These are phyloP conservation scores for Elaeagnus macrophylla DNA, from an alignment of 306 rosid species.

Conservation along the genomic window DNA sequence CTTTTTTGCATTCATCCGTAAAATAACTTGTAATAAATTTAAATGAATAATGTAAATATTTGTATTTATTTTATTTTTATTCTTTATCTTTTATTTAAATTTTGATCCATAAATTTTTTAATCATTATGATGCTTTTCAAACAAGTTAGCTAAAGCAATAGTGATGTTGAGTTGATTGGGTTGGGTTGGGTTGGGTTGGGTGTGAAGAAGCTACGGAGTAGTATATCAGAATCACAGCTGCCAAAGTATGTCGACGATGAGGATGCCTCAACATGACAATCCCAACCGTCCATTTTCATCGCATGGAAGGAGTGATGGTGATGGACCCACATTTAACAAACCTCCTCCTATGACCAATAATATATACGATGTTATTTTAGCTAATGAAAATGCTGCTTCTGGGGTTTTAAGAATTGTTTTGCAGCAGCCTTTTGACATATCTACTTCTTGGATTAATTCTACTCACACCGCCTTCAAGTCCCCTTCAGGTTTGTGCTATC, in stretches of 20 bases:
- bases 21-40: no score
- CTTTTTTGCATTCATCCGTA: no score
- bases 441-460: constrained; percentile 17
- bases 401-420: constrained; percentile 25
- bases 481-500: constrained; percentile 34
- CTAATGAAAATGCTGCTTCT: constrained; percentile 11
- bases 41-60: no score
- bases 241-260: constrained; percentile 24
- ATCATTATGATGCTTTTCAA: constrained; percentile 17
- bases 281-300: constrained; percentile 42
- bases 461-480: constrained; percentile 31
- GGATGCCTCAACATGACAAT: constrained; percentile 33
- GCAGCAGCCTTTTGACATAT: constrained; percentile 54
- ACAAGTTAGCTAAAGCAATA: constrained; percentile 21
- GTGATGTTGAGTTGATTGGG: constrained; percentile 27
- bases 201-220: constrained; percentile 21
- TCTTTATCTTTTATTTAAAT: no score
- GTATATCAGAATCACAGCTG: constrained; percentile 21
- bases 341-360: constrained; percentile 18
- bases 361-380: constrained; percentile 21
- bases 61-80: no score
- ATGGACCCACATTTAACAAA: constrained; percentile 47
- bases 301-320: constrained; percentile 18
- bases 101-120: no score
- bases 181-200: constrained; percentile 22